Base-by-base conservation (phyloP, 2,329 filamentous ascomycete genomes). In the Sordariomycetes sp. region DNA sequence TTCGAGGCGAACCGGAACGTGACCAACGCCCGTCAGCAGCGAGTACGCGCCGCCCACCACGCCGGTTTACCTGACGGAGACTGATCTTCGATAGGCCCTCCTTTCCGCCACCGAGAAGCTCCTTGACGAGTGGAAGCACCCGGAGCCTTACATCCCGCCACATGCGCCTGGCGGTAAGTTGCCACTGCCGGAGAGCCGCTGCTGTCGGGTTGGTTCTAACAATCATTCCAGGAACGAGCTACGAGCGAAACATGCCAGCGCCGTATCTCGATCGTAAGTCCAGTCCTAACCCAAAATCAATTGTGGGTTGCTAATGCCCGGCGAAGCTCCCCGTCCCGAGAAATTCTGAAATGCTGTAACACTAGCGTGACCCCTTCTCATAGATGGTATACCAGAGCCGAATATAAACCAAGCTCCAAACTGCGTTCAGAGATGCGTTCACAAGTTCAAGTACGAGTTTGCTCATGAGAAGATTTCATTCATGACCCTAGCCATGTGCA, bases 121-220 rank as follows among this genome's bases (percentile, higher is more conserved):
- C 59, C 76, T 99, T 61, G 84, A 94, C 66, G 88, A 86, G 71
- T 99, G 92, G 92, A 97, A 97, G 75, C 94, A 99, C 68, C 94
- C 94, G 3, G 94, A 99, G 70, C 91, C 94, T 35, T 97, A 96
- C 70, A 78, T 82, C 64, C 82, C 86, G 62, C 94, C 94, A 15
- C 95, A 90, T 50, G 92, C 94, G 45, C 94, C 94, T 12, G 94
- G 94, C 79, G 94, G 92, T 94, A 76, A 62, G 80, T 67, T 17
- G 22, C 20, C 7, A 22, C 22, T 45, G 13, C 45, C 13, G 20
- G 20, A 22, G 10, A 12, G 12, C 22, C n/a, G 20, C 13, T 50
- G 42, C 20, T n/a, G 36, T 39, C 10, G 36, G 22, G 10, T 24
- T 50, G 20, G 24, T 50, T 22, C 45, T 50, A 20, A 50, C 59